Percentiles rank a stretch among this genome's conserved stretches.
Evolutionary conservation across 257 asterid genomes (phyloP).

Genomic region (Ocimum tenuiflorum): DNA sequence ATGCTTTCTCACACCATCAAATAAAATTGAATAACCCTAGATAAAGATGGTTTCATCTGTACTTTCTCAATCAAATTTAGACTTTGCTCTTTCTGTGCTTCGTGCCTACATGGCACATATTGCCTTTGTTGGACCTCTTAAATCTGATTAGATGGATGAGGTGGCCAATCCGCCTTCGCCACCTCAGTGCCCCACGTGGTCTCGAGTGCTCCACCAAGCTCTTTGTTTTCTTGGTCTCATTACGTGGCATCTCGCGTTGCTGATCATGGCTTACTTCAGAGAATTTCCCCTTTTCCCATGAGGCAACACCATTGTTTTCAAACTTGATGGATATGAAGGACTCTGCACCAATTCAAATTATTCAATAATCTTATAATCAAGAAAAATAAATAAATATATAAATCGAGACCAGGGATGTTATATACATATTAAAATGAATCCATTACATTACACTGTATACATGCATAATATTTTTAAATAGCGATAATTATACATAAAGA

Average conservation of each 20-base stretch:
- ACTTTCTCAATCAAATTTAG: slow-evolving; percentile 17
- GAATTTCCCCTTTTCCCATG: slow-evolving; percentile 42
- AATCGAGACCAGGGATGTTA: neutral
- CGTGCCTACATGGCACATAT: slow-evolving; percentile 47
- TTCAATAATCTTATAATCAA: too few species aligned
- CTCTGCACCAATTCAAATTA: slow-evolving; percentile 33
- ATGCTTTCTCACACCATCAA: neutral
- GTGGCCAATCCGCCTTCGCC: slow-evolving; percentile 76
- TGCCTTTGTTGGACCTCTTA: slow-evolving; percentile 53
- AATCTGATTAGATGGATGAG: slow-evolving; percentile 57
- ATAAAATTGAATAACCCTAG: neutral
- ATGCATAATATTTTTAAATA: neutral
- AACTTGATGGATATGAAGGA: slow-evolving; percentile 83
- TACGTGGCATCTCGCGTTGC: slow-evolving; percentile 6
- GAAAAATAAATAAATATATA: neutral
- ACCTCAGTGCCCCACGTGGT: slow-evolving; percentile 44
- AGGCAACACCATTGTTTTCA: slow-evolving; percentile 55
- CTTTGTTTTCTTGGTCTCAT: slow-evolving; percentile 27
- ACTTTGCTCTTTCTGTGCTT: slow-evolving; percentile 47
- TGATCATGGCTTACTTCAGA: slow-evolving; percentile 18
- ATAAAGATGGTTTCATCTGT: neutral
- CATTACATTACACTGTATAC: too few species aligned
- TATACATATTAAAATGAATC: too few species aligned
- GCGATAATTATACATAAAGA: neutral
- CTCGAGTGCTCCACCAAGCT: slow-evolving; percentile 48